Evolutionary conservation across 352 stramenopile species (phyloP).

Genomic region (Globisporangium abappressorium): DNA sequence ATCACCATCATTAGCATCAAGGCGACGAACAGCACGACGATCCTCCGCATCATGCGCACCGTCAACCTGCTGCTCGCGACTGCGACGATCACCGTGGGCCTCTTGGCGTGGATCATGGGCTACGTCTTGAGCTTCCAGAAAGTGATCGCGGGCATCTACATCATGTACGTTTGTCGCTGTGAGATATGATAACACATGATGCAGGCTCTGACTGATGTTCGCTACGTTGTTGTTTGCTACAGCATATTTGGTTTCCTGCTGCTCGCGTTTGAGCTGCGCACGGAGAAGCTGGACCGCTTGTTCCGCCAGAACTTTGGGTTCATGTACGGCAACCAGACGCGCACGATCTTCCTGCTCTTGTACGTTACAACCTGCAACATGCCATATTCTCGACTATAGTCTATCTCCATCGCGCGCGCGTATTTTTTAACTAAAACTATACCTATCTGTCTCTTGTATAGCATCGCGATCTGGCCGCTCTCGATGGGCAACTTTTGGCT

Average conservation of each 20-base stretch:
- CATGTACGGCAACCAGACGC: conserved; percentile 89
- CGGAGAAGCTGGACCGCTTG: conserved; percentile 73
- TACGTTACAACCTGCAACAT: conserved; percentile 32
- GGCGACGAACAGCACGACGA: conserved; percentile 77
- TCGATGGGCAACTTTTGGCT: conserved; percentile 90
- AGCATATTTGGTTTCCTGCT: conserved; percentile 80
- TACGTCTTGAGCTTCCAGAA: conserved; percentile 77
- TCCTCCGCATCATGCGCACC: conserved; percentile 75
- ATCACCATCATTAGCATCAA: conserved; percentile 46
- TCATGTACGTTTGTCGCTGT: conserved; percentile 51
- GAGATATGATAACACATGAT: too few species aligned
- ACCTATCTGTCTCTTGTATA: background rate
- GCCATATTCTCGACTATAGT: background rate
- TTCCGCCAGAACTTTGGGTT: conserved; percentile 87
- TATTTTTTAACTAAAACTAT: background rate
- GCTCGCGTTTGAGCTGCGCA: conserved; percentile 82
- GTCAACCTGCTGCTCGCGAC: conserved; percentile 77
- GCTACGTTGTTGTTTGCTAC: conserved; percentile 11
- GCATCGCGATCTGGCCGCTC: conserved; percentile 87
- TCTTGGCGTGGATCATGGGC: conserved; percentile 81
- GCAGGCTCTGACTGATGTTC: background rate
- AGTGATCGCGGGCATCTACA: conserved; percentile 84
- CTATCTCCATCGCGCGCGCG: background rate
- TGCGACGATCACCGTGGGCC: conserved; percentile 58
- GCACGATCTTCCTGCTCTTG: conserved; percentile 87